A percentile compares a stretch with the other conserved stretches of the same genome.
Conservation (phyloP, 2,329 filamentous ascomycete genomes). For the Teratosphaeria destructans region DNA sequence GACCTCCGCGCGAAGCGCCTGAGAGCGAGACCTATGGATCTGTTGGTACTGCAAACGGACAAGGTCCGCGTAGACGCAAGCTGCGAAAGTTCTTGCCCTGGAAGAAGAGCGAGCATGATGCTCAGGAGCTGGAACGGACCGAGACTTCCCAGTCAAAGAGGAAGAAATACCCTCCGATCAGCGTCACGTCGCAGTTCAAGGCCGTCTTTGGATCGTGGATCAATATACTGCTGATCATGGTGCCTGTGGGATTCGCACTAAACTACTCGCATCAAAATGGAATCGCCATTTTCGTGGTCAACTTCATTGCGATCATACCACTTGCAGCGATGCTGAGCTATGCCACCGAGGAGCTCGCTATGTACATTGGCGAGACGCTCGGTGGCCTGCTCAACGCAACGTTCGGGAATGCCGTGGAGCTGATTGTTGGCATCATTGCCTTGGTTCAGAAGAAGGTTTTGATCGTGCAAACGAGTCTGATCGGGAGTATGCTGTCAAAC, state of each 20-base stretch:
- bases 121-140: conserved; percentile 9
- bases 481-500: conserved; percentile 87
- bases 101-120: conserved; percentile 11
- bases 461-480: conserved; percentile 86
- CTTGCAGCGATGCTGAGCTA: conserved; percentile 78
- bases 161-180: conserved; percentile 17
- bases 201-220: conserved; percentile 77
- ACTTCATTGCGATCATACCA: conserved; percentile 88
- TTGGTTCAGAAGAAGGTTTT: conserved; percentile 61
- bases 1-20: background rate
- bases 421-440: conserved; percentile 66
- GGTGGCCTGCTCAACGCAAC: conserved; percentile 84
- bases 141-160: conserved; percentile 17
- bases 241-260: conserved; percentile 65
- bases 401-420: conserved; percentile 54
- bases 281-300: conserved; percentile 64
- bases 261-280: conserved; percentile 52
- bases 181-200: conserved; percentile 46
- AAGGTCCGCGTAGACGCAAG: conserved; percentile 11
- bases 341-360: conserved; percentile 80
- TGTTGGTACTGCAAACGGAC: conserved; percentile 2
- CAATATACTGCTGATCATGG: conserved; percentile 69
- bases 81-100: conserved; percentile 16
- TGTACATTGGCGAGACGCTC: conserved; percentile 67
- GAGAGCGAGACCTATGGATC: conserved; percentile 1